A percentile compares a stretch with the other conserved stretches of the same genome.
phyloP scores from a whole-genome alignment of 2,329 filamentous ascomycete species.

The Rhexocercosporidium sp. region DNA sequence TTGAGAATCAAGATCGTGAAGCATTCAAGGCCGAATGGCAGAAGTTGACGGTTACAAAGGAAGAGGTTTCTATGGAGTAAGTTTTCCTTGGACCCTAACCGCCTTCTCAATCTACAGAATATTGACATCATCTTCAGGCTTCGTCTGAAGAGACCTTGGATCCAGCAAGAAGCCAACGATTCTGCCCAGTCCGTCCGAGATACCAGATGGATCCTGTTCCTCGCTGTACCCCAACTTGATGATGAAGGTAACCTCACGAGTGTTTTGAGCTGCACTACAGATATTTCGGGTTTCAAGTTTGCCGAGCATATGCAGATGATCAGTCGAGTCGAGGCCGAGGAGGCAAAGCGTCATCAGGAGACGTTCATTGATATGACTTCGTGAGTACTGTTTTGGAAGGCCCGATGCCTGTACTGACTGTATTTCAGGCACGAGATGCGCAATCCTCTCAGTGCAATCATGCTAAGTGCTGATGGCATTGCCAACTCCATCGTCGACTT shows the following conservation, averaged over 20 bases:
- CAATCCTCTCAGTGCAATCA: conserved; percentile 75
- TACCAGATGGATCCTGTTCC: conserved; percentile 70
- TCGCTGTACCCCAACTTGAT: conserved; percentile 67
- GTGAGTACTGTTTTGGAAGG: conserved; percentile 14
- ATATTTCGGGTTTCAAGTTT: conserved; percentile 84
- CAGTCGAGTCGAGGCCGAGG: conserved; percentile 78
- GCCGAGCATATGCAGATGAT: conserved; percentile 79
- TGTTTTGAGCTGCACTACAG: conserved; percentile 72
- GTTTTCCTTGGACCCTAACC: not conserved
- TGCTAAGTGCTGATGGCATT: conserved; percentile 79
- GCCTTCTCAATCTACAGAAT: not conserved
- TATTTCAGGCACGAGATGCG: conserved; percentile 67
- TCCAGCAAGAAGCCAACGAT: conserved; percentile 63
- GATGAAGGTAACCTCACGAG: conserved; percentile 67
- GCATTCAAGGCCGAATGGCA: conserved; percentile 65
- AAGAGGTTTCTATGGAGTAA: conserved; percentile 73
- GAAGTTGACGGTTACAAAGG: conserved; percentile 64
- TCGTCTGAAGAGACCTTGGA: conserved; percentile 59
- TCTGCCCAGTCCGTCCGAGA: conserved; percentile 61
- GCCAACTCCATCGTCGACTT: conserved; percentile 49
- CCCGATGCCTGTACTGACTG: not conserved
- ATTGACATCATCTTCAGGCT: conserved; percentile 12
- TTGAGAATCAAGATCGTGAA: conserved; percentile 67
- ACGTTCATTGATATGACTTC: conserved; percentile 76
- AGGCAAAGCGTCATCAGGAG: conserved; percentile 73